Evolutionary conservation across 495 filamentous ascomycete species (phyloP).

Genomic region (Penicillium chermesinum): DNA sequence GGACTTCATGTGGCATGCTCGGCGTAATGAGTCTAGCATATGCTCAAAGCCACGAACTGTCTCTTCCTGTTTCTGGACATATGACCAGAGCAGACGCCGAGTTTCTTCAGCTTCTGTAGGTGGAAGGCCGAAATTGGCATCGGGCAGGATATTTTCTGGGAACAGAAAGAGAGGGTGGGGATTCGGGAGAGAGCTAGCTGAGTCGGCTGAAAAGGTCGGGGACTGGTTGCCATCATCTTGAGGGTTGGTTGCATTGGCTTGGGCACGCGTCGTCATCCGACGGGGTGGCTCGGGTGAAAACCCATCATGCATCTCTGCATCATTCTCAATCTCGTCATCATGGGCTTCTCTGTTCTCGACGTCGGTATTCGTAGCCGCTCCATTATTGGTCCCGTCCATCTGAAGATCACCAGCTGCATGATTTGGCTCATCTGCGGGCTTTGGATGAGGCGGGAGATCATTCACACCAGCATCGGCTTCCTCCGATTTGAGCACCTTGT

Average conservation of each 20-base stretch:
- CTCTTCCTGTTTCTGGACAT: constrained; percentile 95
- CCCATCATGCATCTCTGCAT: constrained; percentile 37
- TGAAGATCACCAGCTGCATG: constrained; percentile 1
- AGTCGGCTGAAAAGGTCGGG: constrained; percentile 45
- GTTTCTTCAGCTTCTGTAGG: constrained; percentile 82
- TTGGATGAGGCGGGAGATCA: constrained; percentile 34
- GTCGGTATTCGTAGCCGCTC: constrained; percentile 6
- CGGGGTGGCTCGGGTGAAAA: constrained; percentile 44
- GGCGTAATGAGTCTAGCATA: constrained; percentile 69
- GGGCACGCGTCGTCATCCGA: constrained; percentile 66
- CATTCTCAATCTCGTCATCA: constrained; percentile 24
- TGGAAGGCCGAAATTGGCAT: constrained; percentile 76
- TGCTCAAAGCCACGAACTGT: constrained; percentile 74
- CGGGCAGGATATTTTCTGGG: constrained; percentile 62
- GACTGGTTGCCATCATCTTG: constrained; percentile 26
- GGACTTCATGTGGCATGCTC: constrained; percentile 71
- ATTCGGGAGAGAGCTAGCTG: constrained; percentile 43
- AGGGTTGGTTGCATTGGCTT: constrained; percentile 49
- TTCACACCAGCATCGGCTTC: constrained; percentile 35
- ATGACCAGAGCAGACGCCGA: constrained; percentile 72
- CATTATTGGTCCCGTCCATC: constrained; percentile 10
- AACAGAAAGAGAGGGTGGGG: constrained; percentile 86
- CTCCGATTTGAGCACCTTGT: constrained; percentile 35
- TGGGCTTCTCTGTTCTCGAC: not conserved
- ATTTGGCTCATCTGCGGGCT: constrained; percentile 8